phyloP scores from a whole-genome alignment of 1,284 basidiomycete genomes.

The Apiotrichum brassicae region DNA sequence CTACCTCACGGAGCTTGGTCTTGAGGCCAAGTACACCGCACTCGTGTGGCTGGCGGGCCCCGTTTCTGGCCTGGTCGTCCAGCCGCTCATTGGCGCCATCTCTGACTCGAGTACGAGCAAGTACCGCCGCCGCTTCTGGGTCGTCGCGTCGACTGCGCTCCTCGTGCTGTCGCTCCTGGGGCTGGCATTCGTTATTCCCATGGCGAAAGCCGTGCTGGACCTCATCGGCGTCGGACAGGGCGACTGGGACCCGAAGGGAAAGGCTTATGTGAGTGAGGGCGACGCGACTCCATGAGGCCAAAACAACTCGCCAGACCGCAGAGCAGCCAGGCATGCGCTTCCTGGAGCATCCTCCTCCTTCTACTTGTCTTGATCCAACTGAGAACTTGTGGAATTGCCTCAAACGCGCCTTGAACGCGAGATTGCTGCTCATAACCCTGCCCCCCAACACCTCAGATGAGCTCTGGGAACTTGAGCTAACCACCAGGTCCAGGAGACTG shows the following conservation, averaged over 20 bases:
- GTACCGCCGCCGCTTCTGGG: constrained; percentile 85
- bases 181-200: constrained; percentile 75
- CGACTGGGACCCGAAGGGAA: constrained; percentile 80
- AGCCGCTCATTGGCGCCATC: constrained; percentile 91
- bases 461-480: no score
- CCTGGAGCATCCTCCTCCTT: no score
- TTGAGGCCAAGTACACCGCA: constrained; percentile 84
- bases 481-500: constrained; percentile 58
- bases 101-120: constrained; percentile 85
- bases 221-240: constrained; percentile 68
- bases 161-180: constrained; percentile 50
- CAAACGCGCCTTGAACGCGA: no score
- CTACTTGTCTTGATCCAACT: no score
- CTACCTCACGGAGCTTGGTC: constrained; percentile 78
- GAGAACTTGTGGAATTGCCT: no score
- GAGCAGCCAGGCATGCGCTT: no score
- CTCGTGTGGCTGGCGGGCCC: constrained; percentile 91
- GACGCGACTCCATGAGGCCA: not conserved
- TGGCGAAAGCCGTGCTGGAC: constrained; percentile 72
- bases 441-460: no score
- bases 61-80: constrained; percentile 82
- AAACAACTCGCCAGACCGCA: not conserved
- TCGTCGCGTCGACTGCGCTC: constrained; percentile 71
- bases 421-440: no score
- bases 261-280: constrained; percentile 52